These are phyloP conservation scores for Chrysochromulina parva DNA, from an alignment of 78 protist species.

Conservation along the genomic window DNA sequence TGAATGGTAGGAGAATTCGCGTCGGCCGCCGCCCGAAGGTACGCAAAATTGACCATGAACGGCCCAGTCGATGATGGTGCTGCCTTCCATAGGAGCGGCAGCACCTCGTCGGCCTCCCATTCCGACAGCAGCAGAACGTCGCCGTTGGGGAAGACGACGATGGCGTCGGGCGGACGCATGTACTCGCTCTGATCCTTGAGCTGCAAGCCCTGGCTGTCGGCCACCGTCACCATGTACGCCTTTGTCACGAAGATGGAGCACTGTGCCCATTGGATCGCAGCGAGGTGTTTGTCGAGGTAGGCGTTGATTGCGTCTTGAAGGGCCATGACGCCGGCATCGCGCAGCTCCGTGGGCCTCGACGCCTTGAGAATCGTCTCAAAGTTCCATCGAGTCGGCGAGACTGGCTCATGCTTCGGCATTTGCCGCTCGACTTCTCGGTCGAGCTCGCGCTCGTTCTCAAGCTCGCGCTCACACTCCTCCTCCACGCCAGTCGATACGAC, in stretches of 20 bases:
- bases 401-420: neutral
- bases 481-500: neutral
- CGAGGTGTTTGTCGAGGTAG: too few species aligned
- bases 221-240: neutral
- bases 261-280: too few species aligned
- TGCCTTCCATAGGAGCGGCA: neutral
- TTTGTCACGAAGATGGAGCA: neutral
- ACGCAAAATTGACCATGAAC: neutral
- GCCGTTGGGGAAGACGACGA: neutral
- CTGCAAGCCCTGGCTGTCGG: too few species aligned
- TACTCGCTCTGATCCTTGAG: neutral
- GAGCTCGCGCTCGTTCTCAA: neutral
- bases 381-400: neutral
- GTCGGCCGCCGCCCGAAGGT: neutral
- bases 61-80: neutral
- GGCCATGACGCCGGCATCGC: too few species aligned
- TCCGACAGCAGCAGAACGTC: neutral
- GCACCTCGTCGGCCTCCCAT: neutral
- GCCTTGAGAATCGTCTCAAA: neutral
- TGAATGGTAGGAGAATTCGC: neutral
- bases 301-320: too few species aligned
- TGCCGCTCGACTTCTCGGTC: neutral
- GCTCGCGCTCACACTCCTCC: neutral
- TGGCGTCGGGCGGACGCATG: conserved; percentile 1
- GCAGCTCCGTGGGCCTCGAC: neutral